A percentile compares a stretch with the other conserved stretches of the same genome.
Evolutionary conservation across 352 stramenopile species (phyloP).

Genomic region (Pythium aquatile): DNA sequence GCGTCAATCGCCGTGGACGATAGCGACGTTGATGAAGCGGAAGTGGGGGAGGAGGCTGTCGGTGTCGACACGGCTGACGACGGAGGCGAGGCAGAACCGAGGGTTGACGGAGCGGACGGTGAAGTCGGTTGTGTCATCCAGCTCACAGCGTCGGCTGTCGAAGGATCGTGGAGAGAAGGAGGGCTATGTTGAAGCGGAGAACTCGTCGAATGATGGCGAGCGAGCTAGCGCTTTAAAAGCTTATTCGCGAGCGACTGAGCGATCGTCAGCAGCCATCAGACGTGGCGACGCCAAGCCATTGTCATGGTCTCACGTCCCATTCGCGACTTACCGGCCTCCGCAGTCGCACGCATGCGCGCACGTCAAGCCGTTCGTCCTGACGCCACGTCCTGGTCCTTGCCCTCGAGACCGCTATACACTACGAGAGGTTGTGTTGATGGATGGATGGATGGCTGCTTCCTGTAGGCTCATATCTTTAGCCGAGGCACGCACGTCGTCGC

Average conservation of each 20-base stretch:
- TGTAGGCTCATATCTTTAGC: neutral
- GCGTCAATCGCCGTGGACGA: neutral
- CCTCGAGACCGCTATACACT: neutral
- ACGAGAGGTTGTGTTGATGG: neutral
- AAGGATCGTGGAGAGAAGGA: neutral
- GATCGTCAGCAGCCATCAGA: neutral
- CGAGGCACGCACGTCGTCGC: neutral
- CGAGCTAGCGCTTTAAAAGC: neutral
- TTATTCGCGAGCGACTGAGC: neutral
- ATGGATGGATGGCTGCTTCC: neutral
- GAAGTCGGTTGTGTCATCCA: slow-evolving; percentile 2
- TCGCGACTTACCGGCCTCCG: slow-evolving; percentile 1
- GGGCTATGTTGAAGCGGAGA: neutral
- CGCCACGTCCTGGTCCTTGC: neutral
- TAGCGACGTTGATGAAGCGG: neutral
- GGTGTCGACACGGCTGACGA: neutral
- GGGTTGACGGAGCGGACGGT: neutral
- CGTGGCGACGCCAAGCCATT: neutral
- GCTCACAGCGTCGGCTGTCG: neutral
- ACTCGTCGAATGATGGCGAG: slow-evolving; percentile 1
- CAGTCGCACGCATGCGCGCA: slow-evolving; percentile 2
- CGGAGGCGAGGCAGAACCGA: neutral
- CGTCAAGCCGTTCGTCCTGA: neutral
- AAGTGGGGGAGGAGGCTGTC: neutral
- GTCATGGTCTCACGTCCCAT: slow-evolving; percentile 1